Percentiles rank a stretch among this genome's conserved stretches.
Conservation (phyloP, 2,329 filamentous ascomycete species). For the Nemania serpens region DNA sequence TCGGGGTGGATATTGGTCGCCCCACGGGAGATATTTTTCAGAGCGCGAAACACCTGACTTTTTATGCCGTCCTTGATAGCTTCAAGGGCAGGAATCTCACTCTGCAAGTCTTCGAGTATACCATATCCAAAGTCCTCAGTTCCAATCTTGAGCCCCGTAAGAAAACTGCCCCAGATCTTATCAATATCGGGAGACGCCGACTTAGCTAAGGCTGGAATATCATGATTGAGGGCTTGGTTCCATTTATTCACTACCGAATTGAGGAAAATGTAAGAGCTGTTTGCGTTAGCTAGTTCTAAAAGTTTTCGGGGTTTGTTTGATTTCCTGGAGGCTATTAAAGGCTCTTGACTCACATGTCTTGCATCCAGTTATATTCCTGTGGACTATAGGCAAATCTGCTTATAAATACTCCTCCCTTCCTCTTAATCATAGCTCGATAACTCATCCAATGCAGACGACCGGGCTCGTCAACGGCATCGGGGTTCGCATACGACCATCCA, state of each 20-base stretch:
- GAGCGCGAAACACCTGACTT: not conserved
- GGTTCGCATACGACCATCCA: slow-evolving; percentile 12
- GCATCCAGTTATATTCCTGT: not conserved
- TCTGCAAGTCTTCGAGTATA: not conserved
- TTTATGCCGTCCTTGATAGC: not conserved
- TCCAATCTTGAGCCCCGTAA: not conserved
- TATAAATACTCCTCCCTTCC: not conserved
- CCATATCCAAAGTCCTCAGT: not conserved
- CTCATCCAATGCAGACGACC: not conserved
- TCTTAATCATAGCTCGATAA: not conserved
- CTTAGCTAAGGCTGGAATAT: not conserved
- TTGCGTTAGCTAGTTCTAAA: not conserved
- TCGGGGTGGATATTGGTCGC: not conserved
- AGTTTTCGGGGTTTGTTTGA: too few relatives aligned
- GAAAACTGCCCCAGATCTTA: not conserved
- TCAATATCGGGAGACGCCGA: not conserved
- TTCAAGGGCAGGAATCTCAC: not conserved
- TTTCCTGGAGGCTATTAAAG: not conserved
- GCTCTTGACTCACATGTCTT: not conserved
- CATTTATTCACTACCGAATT: not conserved
- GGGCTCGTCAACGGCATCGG: slow-evolving; percentile 1
- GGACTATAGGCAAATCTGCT: not conserved
- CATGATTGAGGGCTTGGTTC: not conserved
- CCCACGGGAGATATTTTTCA: not conserved
- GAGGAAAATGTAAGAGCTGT: not conserved